Percentiles rank a stretch among this genome's conserved stretches.
phyloP scores from a whole-genome alignment of 2,329 filamentous ascomycete genomes.

The Fusarium clavum region DNA sequence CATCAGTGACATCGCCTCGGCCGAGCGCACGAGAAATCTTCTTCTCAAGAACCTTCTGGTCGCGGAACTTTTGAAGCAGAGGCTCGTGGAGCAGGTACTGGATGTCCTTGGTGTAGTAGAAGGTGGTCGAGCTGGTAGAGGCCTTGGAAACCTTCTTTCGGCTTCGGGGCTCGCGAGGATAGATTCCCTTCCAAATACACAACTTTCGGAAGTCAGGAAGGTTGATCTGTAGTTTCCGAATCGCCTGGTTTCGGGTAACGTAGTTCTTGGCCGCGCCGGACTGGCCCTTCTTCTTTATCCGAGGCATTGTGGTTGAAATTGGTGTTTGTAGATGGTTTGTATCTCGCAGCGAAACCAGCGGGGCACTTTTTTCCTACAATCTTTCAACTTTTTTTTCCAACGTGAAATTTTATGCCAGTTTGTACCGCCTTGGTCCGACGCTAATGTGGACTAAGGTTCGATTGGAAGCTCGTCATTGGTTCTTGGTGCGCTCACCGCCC shows the following conservation, averaged over 20 bases:
- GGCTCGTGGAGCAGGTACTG: slow-evolving; percentile 98
- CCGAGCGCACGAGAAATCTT: slow-evolving; percentile 95
- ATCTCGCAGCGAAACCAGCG: slow-evolving; percentile 46
- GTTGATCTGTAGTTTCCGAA: slow-evolving; percentile 97
- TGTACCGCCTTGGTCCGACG: slow-evolving; percentile 43
- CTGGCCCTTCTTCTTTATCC: slow-evolving; percentile 92
- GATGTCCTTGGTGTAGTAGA: slow-evolving; percentile 93
- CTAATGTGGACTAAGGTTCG: slow-evolving; percentile 12
- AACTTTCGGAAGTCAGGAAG: slow-evolving; percentile 97
- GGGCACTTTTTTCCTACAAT: slow-evolving; percentile 48
- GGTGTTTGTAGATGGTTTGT: slow-evolving; percentile 36
- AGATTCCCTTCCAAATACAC: slow-evolving; percentile 99
- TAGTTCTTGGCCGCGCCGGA: slow-evolving; percentile 97
- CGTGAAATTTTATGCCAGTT: slow-evolving; percentile 51
- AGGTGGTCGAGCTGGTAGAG: slow-evolving; percentile 90
- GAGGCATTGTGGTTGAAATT: slow-evolving; percentile 65
- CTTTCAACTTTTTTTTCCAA: slow-evolving; percentile 51
- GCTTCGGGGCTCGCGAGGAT: slow-evolving; percentile 94
- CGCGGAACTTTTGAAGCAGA: slow-evolving; percentile 91
- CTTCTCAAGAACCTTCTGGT: slow-evolving; percentile 96
- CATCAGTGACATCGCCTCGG: slow-evolving; percentile 89
- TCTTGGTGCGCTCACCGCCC: slow-evolving; percentile 17
- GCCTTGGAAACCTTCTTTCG: slow-evolving; percentile 97
- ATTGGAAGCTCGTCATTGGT: slow-evolving; percentile 11
- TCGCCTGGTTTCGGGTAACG: slow-evolving; percentile 95